Percentiles rank a stretch among this genome's conserved stretches.
These are phyloP conservation scores for Neophaeococcomyces aloes DNA, from an alignment of 2,329 filamentous ascomycete species.

Conservation along the genomic window DNA sequence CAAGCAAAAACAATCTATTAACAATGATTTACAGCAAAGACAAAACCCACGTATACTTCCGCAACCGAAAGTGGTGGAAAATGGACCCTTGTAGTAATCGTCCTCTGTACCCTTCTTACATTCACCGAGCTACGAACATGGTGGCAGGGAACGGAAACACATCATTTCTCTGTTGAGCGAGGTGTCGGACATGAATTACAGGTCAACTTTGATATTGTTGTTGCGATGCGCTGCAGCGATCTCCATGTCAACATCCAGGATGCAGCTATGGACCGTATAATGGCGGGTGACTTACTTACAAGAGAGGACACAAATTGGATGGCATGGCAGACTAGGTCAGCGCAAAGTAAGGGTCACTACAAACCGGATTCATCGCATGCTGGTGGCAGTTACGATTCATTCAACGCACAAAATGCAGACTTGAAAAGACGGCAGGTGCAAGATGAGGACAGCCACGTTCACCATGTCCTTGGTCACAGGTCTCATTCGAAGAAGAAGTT, in stretches of 20 bases:
- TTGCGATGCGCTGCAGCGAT: conserved; percentile 76
- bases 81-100: conserved; percentile 75
- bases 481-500: conserved; percentile 53
- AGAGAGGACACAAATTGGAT: conserved; percentile 70
- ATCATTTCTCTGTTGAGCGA: conserved; percentile 90
- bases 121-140: conserved; percentile 69
- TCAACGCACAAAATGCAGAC: conserved; percentile 46
- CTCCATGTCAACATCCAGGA: conserved; percentile 97
- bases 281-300: conserved; percentile 63
- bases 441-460: conserved; percentile 70
- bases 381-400: conserved; percentile 38
- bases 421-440: conserved; percentile 37
- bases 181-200: conserved; percentile 78
- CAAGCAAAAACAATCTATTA: neutral
- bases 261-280: conserved; percentile 80
- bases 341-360: conserved; percentile 35
- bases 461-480: conserved; percentile 70
- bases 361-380: conserved; percentile 6
- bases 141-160: conserved; percentile 73
- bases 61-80: conserved; percentile 78
- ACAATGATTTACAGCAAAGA: conserved; percentile 62
- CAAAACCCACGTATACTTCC: conserved; percentile 84
- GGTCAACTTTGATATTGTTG: conserved; percentile 89
- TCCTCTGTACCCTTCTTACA: conserved; percentile 64
- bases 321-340: conserved; percentile 53